Evolutionary conservation across 768 basidiomycete species (phyloP), one percentile per base, ranked within the genome.

Genomic region (Phylloporus arenicola): DNA sequence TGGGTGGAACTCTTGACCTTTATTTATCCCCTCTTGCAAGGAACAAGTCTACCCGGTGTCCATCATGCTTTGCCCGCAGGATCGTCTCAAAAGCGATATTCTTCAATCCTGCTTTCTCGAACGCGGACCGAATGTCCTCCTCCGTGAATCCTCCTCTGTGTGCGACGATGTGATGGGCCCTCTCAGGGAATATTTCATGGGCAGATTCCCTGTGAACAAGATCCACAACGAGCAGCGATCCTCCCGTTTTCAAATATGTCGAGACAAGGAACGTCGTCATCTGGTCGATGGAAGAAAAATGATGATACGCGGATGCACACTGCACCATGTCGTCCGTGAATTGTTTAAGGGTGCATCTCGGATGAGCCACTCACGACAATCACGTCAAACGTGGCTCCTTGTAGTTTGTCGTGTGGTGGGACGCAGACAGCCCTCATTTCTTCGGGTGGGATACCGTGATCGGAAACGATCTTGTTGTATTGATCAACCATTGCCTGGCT

Each of bases 251-350:
- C 55, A 90, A 70, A 60, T 81, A 80, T 37, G 54, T 51, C 8
- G 65, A 68, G 2, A 68, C 72, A n/a, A 89, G 73, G 2, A 68
- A 66, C 14, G 68, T 68, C 7, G 86, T 88, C 25, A 76, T 75
- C 11, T 67, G 64, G 8, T 70, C 65, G 56, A 81, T 74, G 24
- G 75, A 75, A 6, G 65, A 47, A 47, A 86, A 73, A 61, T 86
- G 84, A 54, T 86, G 84, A 58, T 84, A 86, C 2, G 85, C 71
- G 24, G 71, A 68, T 9, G 76, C 71, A 57, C 86, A 88, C 86
- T 88, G 53, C 9, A 31, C 6, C 16, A 38, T n/a, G n/a, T 5
- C 22, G 8, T 29, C 24, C 9, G 20, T 30, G 11, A 30, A 25
- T 8, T 6, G 7, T 30, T 4, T 4, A 45, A 33, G 16, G 1